Evolutionary conservation across 108 stramenopile species (phyloP), one percentile per base, ranked within the genome.

Genomic region (Pinguiococcus pyrenoidosus): DNA sequence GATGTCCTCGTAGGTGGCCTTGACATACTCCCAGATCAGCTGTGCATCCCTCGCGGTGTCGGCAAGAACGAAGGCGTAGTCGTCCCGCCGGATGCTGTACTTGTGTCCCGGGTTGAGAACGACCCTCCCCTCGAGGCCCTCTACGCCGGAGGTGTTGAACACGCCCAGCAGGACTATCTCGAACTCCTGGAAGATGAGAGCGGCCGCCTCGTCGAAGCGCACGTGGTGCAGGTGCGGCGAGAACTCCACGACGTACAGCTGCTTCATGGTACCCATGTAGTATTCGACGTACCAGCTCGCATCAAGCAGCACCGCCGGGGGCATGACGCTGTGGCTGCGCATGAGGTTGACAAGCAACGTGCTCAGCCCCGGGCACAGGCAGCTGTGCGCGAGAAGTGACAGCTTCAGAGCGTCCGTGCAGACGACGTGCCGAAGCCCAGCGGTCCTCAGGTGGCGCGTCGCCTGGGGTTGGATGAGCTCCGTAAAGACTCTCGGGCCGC

Each of bases 231-330:
- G 40, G 21, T 37, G 38, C 18, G 51, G 51, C 13, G 51, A 51
- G 18, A 51, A 51, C 29, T 51, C 51, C 1, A 51, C 51, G 38
- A 37, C 40, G 39, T 40, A 51, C 38, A 51, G 40, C 4, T 37
- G 38, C 29, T 51, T 51, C 3, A 40, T 51, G n/a, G 38, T 38
- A 13, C 51, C 51, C 21, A 51, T 38, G 51, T 51, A 51, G 51
- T 51, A 51, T 38, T 51, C 51, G 9, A 38, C 51, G 28, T 40
- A 29, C 51, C 51, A 51, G 8, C 38, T 40, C 38, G 38, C 51
- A 9, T 51, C 38, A 37, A 40, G 37, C 0, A 51, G 18, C 22
- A 40, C 51, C 38, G 37, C 17, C 3, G 50, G 38, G 2, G 50
- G 50, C 2, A 51, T 7, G 3, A 28, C 38, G 27, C 29, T 38